phyloP scores from a whole-genome alignment of 2,329 filamentous ascomycete genomes.

The Calonectria hongkongensis region DNA sequence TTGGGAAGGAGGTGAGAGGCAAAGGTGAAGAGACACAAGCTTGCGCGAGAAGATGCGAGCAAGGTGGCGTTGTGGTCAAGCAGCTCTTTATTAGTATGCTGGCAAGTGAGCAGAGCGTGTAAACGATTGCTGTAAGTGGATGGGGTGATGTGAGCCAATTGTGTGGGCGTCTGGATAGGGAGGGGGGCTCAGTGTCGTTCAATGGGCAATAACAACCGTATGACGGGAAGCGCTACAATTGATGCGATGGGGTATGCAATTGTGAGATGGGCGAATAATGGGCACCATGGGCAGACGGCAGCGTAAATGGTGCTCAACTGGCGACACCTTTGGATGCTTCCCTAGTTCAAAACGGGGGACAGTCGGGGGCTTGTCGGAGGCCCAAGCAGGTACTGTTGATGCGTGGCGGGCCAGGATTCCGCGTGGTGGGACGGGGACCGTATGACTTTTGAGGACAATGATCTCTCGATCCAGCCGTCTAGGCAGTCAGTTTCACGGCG shows the following conservation, averaged over 20 bases:
- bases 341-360: slow-evolving; percentile 36
- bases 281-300: slow-evolving; percentile 45
- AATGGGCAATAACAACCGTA: slow-evolving; percentile 53
- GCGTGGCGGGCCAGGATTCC: slow-evolving; percentile 45
- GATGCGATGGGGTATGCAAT: slow-evolving; percentile 47
- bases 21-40: background rate
- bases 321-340: slow-evolving; percentile 39
- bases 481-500: slow-evolving; percentile 46
- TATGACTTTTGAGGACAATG: slow-evolving; percentile 54
- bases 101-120: slow-evolving; percentile 38
- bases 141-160: slow-evolving; percentile 50
- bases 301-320: slow-evolving; percentile 47
- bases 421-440: slow-evolving; percentile 54
- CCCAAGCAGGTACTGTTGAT: slow-evolving; percentile 39
- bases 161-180: slow-evolving; percentile 45
- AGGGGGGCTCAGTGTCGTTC: slow-evolving; percentile 47
- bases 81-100: slow-evolving; percentile 46
- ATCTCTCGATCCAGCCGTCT: slow-evolving; percentile 47
- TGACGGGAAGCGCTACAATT: slow-evolving; percentile 50
- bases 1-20: background rate
- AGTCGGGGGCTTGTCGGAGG: slow-evolving; percentile 37
- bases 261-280: slow-evolving; percentile 49
- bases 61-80: slow-evolving; percentile 32
- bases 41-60: slow-evolving; percentile 12
- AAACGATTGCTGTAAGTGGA: slow-evolving; percentile 45